phyloP scores from a whole-genome alignment of 176 grass and related monocot species.

The Chrysopogon serrulatus region DNA sequence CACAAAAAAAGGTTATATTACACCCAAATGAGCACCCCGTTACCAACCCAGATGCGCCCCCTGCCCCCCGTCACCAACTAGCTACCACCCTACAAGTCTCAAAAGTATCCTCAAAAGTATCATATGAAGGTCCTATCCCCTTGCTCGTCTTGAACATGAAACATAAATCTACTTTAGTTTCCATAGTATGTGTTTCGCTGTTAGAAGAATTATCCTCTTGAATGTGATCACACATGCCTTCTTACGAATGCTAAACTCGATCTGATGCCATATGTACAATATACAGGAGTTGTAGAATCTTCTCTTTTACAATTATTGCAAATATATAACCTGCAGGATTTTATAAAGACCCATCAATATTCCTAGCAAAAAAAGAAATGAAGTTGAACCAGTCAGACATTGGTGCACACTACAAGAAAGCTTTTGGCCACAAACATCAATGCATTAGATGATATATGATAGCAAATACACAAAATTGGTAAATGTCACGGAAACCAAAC shows the following conservation, averaged over 20 bases:
- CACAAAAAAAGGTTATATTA: conserved; percentile 10
- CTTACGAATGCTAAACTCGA: conserved; percentile 16
- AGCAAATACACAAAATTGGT: neutral
- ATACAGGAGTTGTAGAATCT: conserved; percentile 19
- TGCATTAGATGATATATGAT: neutral
- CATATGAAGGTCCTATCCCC: neutral
- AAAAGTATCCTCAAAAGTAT: conserved; percentile 1
- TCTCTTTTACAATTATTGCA: conserved; percentile 20
- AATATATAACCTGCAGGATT: conserved; percentile 18
- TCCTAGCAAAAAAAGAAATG: neutral
- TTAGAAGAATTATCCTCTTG: conserved; percentile 22
- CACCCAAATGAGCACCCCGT: conserved; percentile 17
- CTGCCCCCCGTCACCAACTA: neutral
- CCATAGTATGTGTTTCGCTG: neutral
- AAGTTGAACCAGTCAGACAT: neutral
- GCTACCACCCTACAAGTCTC: conserved; percentile 6
- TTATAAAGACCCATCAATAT: conserved; percentile 6
- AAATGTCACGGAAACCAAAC: neutral
- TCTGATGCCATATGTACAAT: conserved; percentile 40
- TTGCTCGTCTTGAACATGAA: conserved; percentile 9
- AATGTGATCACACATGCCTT: neutral
- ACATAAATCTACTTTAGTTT: conserved; percentile 7
- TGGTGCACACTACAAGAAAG: neutral
- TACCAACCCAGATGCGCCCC: no score
- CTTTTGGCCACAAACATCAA: neutral